Conservation (phyloP, 2,329 filamentous ascomycete genomes). For the Nemania bipapillata region DNA sequence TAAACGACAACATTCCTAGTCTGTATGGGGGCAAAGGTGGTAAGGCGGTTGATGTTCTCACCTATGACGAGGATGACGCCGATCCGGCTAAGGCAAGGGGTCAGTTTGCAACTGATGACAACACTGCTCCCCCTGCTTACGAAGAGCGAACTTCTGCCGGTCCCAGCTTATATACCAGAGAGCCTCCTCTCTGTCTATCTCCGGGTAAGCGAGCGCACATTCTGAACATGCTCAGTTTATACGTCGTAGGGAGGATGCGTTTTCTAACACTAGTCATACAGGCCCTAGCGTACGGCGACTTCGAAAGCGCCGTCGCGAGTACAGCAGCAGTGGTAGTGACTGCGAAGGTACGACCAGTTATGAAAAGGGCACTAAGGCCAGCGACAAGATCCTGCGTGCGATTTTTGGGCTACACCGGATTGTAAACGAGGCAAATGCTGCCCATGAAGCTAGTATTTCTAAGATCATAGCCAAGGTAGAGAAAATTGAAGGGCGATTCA, state of each 20-base stretch:
- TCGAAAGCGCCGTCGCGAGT: slow-evolving; percentile 23
- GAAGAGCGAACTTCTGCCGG: slow-evolving; percentile 13
- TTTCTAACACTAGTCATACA: background rate
- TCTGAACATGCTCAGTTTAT: background rate
- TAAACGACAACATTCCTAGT: slow-evolving; percentile 16
- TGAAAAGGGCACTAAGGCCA: background rate
- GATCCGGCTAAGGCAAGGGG: background rate
- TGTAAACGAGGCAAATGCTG: slow-evolving; percentile 10
- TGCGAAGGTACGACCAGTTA: background rate
- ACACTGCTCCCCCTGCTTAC: slow-evolving; percentile 21
- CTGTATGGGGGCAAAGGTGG: slow-evolving; percentile 31
- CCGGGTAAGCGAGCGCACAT: slow-evolving; percentile 6
- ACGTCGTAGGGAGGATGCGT: background rate
- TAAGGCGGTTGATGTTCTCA: slow-evolving; percentile 17
- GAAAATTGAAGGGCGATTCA: slow-evolving; percentile 24
- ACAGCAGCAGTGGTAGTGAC: background rate
- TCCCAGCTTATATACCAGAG: slow-evolving; percentile 4
- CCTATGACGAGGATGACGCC: background rate
- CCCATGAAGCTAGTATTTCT: slow-evolving; percentile 9
- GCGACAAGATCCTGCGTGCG: slow-evolving; percentile 12
- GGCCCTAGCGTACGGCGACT: background rate
- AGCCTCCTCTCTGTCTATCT: slow-evolving; percentile 12
- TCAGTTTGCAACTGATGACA: background rate
- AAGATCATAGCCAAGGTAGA: slow-evolving; percentile 28
- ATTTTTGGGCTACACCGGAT: slow-evolving; percentile 21